Base-by-base conservation (phyloP, 2,329 filamentous ascomycete species). In the Hortaea werneckii region DNA sequence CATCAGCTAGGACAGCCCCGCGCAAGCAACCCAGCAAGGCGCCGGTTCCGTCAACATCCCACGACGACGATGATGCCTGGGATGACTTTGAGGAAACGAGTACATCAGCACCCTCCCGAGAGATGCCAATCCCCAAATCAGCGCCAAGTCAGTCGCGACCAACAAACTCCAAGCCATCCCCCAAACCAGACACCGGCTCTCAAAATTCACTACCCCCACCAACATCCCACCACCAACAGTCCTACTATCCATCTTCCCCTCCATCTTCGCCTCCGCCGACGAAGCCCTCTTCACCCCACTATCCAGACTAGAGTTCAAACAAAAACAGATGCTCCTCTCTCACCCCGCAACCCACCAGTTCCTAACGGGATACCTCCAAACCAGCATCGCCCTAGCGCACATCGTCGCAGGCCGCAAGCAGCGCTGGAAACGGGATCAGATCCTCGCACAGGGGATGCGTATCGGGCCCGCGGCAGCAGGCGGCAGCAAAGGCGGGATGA, bases 141-240 rank as follows among this genome's bases (percentile, higher is more conserved):
- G 9, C 32, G 9, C 37, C 37, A 20, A 12, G 8, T 26, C 10
- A 2, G 10, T 13, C 10, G 3, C 9, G 13, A n/a, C 10, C 13
- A 8, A n/a, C 37, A 10, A 2, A n/a, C 3, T 13, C 11, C 8
- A 10, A 8, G 8, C 40, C 40, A 10, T 13, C 44, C 8, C 27
- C 46, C 12, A 39, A 42, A 26, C 13, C 30, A 9, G 6, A 26
- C 29, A 35, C 6, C 32, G 9, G 9, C 32, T 39, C 37, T 20
- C 37, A n/a, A 8, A 35, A 35, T 4, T 4, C 32, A 3, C 49
- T 66, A 26, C 84, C 87, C 88, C 88, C 5, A 87, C 81, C 12
- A 95, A 95, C 59, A 80, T 95, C 6, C 90, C 90, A 7, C 90
- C 90, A 4, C 90, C 90, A 1, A 86, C 86, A 1, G 75, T 94